Evolutionary conservation across 129 eudicot species (phyloP), one percentile per base, ranked within the genome.

Genomic region (Sambucus nigra): DNA sequence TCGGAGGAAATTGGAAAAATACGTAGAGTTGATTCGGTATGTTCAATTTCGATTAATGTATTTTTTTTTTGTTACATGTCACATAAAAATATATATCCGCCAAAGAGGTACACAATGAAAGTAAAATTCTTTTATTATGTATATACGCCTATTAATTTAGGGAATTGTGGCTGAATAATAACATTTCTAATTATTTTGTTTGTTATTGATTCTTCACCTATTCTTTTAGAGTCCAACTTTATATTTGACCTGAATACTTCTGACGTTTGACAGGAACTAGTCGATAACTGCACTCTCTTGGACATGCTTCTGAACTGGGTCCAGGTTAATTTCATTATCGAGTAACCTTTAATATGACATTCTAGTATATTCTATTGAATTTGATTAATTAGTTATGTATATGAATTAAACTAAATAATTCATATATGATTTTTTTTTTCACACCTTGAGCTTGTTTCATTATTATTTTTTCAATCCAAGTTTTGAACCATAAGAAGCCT

Each of bases 301-400:
- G 94, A 82, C 59, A 71, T 82, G 95, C 89, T 91, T 68, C 77
- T 91, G 46, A 59, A 67, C 53, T 91, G 98, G 98, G 70, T 91
- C 47, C 84, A 91, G 98, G 98, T 91, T 41, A 63, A n/a, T 24
- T 13, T 38, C 28, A 19, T 29, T 50, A 47, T 49, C 63, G 39
- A 12, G 25, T 41, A 25, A 47, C 52, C 20, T 40, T 5, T 55
- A 52, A 7, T 11, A 32, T 53, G 18, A 57, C 67, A 25, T n/a
- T 47, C 54, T 24, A n/a, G n/a, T n/a, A n/a, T n/a, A n/a, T n/a
- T n/a, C n/a, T n/a, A n/a, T n/a, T n/a, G n/a, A n/a, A n/a, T n/a
- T n/a, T n/a, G n/a, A n/a, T n/a, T n/a, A n/a, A n/a, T n/a, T n/a
- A n/a, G n/a, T n/a, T n/a, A n/a, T n/a, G n/a, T n/a, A n/a, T n/a